Evolutionary conservation across 345 rosid species (phyloP).

Genomic region (Murraya koenigii): DNA sequence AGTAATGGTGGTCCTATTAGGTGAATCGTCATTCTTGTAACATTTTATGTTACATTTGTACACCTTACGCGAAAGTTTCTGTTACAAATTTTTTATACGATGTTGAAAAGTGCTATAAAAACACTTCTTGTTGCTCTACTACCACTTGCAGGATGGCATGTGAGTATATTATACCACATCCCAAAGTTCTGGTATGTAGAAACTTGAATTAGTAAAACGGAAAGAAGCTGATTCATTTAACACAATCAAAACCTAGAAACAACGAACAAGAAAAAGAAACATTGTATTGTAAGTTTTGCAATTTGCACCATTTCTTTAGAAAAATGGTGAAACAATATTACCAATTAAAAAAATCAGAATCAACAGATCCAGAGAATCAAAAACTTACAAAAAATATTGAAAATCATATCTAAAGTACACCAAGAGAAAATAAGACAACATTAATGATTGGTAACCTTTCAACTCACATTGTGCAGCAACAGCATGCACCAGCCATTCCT

Average conservation of each 20-base stretch:
- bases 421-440: conserved; percentile 9
- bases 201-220: no score
- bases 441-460: conserved; percentile 4
- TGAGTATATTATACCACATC: no score
- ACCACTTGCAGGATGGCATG: no score
- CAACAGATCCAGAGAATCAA: conserved; percentile 1
- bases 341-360: conserved; percentile 13
- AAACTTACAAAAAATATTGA: conserved; percentile 1
- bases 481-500: conserved; percentile 6
- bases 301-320: conserved; percentile 10
- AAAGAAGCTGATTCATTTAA: no score
- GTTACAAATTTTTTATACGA: no score
- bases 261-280: not conserved
- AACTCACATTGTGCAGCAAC: not conserved
- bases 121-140: no score
- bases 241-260: not conserved
- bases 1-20: no score
- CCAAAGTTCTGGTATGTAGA: no score
- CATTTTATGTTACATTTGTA: no score
- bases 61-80: no score
- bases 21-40: no score
- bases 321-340: conserved; percentile 9
- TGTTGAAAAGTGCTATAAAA: no score
- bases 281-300: not conserved
- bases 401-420: not conserved